Evolutionary conservation across 2,329 filamentous ascomycete species (phyloP), one percentile per base, ranked within the genome.

Genomic region (Fusarium agapanthi): DNA sequence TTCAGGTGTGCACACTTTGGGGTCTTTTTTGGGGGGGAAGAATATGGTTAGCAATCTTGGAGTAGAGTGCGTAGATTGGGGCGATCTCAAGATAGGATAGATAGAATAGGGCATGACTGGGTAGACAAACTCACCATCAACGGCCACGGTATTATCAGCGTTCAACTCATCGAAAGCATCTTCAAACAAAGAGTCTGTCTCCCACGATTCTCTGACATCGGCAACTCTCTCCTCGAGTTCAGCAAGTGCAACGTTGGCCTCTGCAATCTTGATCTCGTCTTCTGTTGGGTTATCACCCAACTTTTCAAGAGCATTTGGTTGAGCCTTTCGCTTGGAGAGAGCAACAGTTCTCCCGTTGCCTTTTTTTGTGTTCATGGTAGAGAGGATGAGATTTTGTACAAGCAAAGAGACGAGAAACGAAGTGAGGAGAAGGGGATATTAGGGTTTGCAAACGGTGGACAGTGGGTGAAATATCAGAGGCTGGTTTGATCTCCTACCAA

Each of bases 131-230:
- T 81, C 78, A 87, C 88, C 84, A 77, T 86, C 84, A 61, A 76
- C 77, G 41, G 79, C 75, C 73, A 80, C 84, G 69, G 85, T 83
- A 75, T 84, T 80, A 38, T 90, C 87, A 48, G 90, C 86, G 48
- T 83, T 83, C 69, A 91, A 79, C 63, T 89, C 86, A 61, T 91
- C 88, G 59, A 92, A 83, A 38, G 86, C 84, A 75, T 92, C 90
- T 69, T 89, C 89, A 69, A 90, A 90, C 6, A 92, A 81, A 32
- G 89, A 92, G 72, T 91, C 88, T 11, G 86, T 88, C 75, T 91
- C 90, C 89, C 89, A 91, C 18, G 86, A 86, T 56, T 88, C 87
- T 63, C 82, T 82, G 9, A 85, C 83, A 65, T 88, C 86, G 35
- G 84, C 84, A 71, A 88, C 84, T 74, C 85, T 83, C 71, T 87